Conservation (phyloP, 2,329 filamentous ascomycete species). For the Xylaria sp. region DNA sequence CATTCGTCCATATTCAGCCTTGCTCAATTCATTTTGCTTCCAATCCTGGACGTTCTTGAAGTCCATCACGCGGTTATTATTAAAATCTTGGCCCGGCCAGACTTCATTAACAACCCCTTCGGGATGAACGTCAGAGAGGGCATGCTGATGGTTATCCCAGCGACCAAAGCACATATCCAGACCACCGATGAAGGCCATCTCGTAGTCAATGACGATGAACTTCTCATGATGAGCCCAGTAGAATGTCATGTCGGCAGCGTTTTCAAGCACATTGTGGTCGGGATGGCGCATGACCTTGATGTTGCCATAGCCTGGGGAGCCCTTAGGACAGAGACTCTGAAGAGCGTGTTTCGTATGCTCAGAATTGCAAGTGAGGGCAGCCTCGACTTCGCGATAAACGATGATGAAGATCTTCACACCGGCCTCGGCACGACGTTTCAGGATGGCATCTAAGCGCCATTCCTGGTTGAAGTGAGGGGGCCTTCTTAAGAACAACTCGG, state of each 20-base stretch:
- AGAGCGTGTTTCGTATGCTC: slow-evolving; percentile 91
- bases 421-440: slow-evolving; percentile 89
- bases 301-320: slow-evolving; percentile 84
- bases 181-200: slow-evolving; percentile 91
- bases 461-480: slow-evolving; percentile 86
- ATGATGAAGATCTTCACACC: slow-evolving; percentile 95
- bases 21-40: slow-evolving; percentile 92
- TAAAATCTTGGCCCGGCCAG: slow-evolving; percentile 97
- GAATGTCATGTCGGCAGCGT: slow-evolving; percentile 94
- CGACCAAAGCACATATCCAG: slow-evolving; percentile 95
- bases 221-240: slow-evolving; percentile 99
- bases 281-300: slow-evolving; percentile 91
- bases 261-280: slow-evolving; percentile 94
- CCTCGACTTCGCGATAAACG: slow-evolving; percentile 89
- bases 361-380: slow-evolving; percentile 90
- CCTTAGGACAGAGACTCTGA: slow-evolving; percentile 81
- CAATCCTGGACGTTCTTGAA: slow-evolving; percentile 92
- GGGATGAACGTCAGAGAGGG: slow-evolving; percentile 87
- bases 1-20: slow-evolving; percentile 93
- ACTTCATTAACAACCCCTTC: slow-evolving; percentile 83
- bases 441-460: slow-evolving; percentile 84
- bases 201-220: slow-evolving; percentile 94
- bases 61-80: slow-evolving; percentile 97
- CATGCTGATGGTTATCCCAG: slow-evolving; percentile 90
- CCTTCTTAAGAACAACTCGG: slow-evolving; percentile 85